Base-by-base conservation (phyloP, 2,329 filamentous ascomycete species). In the Waltergamsia citrina region DNA sequence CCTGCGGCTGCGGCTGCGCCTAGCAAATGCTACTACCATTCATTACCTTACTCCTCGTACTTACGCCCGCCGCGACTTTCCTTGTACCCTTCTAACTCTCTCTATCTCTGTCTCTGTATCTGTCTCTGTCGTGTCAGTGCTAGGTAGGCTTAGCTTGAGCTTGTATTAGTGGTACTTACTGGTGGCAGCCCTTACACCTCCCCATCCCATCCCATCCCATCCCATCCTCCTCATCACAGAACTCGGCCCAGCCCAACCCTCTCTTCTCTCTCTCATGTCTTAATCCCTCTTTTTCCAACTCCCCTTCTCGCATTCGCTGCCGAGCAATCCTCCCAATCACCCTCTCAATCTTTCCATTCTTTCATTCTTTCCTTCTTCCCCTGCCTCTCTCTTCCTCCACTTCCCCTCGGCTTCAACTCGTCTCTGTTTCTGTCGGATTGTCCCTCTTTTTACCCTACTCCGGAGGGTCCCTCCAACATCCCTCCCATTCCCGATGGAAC, bases 401-500 rank as follows among this genome's bases (percentile, higher is more conserved):
- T 23, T 10, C 25, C 23, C 24, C 32, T 15, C 30, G 8, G 7
- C 19, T 16, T n/a, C 19, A 7, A 8, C 16, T 16, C 7, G 19
- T 14, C 31, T 23, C 26, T 11, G 7, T 10, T 24, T 23, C n/a
- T n/a, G n/a, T n/a, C n/a, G n/a, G n/a, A n/a, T 21, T 14, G 18
- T 12, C 29, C 5, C 23, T 34, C 18, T 7, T 22, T 31, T 14
- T 35, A 41, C 31, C 40, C 38, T 43, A 44, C 42, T 39, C n/a
- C n/a, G n/a, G n/a, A n/a, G n/a, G n/a, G 35, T 39, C 37, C 30
- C 39, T 33, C 38, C 32, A 21, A 11, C 15, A n/a, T 16, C 15
- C 11, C 17, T 12, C 23, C 29, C n/a, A 29, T 28, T 40, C 45
- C 49, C 50, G 45, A 63, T 63, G 60, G 60, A 63, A 50, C 59